A percentile compares a stretch with the other conserved stretches of the same genome.
These are phyloP conservation scores for Mucor sp. DNA, from an alignment of 371 early-diverging fungal species.

Conservation along the genomic window DNA sequence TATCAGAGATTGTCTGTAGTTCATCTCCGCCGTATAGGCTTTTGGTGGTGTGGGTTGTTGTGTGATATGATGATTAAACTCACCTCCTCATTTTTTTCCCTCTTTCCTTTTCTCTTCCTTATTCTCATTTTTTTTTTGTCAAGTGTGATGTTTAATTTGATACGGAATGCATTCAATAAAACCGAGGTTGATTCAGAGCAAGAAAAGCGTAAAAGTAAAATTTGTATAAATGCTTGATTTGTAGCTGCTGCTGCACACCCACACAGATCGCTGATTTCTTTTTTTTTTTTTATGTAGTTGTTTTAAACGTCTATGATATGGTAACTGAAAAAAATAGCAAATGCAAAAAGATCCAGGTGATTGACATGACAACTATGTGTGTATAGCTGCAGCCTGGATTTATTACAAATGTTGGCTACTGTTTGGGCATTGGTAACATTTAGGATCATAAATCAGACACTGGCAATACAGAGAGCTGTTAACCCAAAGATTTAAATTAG, in stretches of 20 bases:
- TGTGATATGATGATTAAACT: background rate
- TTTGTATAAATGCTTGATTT: background rate
- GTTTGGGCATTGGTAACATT: slow-evolving; percentile 59
- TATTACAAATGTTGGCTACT: slow-evolving; percentile 57
- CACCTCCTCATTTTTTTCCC: background rate
- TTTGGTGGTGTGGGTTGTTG: background rate
- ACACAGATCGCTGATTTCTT: background rate
- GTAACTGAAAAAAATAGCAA: background rate
- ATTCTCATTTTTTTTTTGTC: background rate
- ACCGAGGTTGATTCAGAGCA: slow-evolving; percentile 13
- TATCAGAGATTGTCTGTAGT: background rate
- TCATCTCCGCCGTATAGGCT: background rate
- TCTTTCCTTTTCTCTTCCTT: background rate
- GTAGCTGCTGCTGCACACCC: too few relatives aligned
- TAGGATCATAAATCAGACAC: background rate
- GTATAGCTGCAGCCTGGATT: slow-evolving; percentile 55
- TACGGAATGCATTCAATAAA: slow-evolving; percentile 19
- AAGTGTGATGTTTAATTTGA: slow-evolving; percentile 16
- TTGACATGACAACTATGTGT: background rate
- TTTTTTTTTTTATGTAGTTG: slow-evolving; percentile 29
- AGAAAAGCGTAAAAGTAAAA: slow-evolving; percentile 19
- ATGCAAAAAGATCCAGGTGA: background rate
- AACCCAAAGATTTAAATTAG: slow-evolving; percentile 20
- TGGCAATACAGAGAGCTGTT: background rate
- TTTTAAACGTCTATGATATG: slow-evolving; percentile 19